Base-by-base conservation (phyloP, 2,329 filamentous ascomycete genomes). In the Penicillium rolfsii region DNA sequence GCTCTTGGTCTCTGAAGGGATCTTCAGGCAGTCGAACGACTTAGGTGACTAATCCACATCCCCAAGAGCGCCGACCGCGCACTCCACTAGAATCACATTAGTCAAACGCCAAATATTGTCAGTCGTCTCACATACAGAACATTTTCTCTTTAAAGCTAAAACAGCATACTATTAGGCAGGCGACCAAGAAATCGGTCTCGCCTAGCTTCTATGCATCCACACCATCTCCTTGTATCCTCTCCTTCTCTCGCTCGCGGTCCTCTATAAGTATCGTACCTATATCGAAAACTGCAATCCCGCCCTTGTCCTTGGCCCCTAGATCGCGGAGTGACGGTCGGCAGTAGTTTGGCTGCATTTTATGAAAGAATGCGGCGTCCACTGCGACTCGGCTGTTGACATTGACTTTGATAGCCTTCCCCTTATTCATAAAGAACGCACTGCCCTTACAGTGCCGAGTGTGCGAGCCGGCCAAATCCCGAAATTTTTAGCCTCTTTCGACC, bases 401-500 rank as follows among this genome's bases (percentile, higher is more conserved):
- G 6, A 52, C 7, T 52, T 52, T 38, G 33, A 52, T 1, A 14
- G 12, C 2, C 19, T 38, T 38, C 1, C 49, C 49, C 19, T 52
- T 38, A 0, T 52, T 52, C 28, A 52, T 16, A 9, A 36, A 26
- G 19, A 52, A 78, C 43, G 68, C 71, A 41, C 58, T 71, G 43
- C 74, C 71, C 60, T 70, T 66, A 63, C 67, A 78, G 52, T 76
- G 61, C 55, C 54, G 62, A 64, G 72, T 63, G 48, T 74, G 62
- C 22, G 62, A 64, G 55, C 67, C 64, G 14, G 64, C 71, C 19
- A 76, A 57, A 45, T 63, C 57, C 5, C 65, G 59, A 60, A 77
- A 76, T 36, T 71, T 73, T 43, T 61, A 62, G 50, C 71, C 68
- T 45, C 67, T 69, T 6, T 38, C 58, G 22, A 71, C 57, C 5